Conservation (phyloP, 495 filamentous ascomycete species). For the Aspergillus egyptiacus region DNA sequence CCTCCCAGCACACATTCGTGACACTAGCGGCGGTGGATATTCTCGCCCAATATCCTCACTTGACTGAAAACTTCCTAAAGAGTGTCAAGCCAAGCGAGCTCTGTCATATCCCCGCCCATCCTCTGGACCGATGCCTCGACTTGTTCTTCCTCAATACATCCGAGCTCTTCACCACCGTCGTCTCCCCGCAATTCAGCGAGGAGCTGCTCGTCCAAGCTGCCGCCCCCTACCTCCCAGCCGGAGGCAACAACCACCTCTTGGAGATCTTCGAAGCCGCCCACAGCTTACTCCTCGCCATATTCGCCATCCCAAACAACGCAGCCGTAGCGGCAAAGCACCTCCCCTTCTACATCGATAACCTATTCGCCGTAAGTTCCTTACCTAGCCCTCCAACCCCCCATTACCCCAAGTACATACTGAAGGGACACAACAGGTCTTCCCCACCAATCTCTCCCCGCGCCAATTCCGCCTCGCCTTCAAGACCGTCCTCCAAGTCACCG, state of each 20-base stretch:
- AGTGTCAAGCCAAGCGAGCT: constrained; percentile 53
- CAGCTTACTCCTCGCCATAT: constrained; percentile 72
- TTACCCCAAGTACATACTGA: constrained; percentile 14
- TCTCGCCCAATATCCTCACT: constrained; percentile 63
- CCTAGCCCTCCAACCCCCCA: background rate
- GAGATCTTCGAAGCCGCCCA: constrained; percentile 92
- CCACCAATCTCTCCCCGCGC: constrained; percentile 69
- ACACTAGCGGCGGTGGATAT: constrained; percentile 86
- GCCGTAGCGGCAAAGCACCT: constrained; percentile 64
- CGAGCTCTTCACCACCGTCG: constrained; percentile 73
- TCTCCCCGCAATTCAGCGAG: constrained; percentile 61
- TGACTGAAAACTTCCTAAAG: constrained; percentile 64
- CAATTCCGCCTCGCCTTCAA: constrained; percentile 95
- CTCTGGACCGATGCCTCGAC: constrained; percentile 72
- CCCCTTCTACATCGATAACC: constrained; percentile 78
- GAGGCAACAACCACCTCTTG: constrained; percentile 54
- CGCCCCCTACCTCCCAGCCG: constrained; percentile 67
- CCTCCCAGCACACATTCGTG: constrained; percentile 79
- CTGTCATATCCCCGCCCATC: constrained; percentile 63
- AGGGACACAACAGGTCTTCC: constrained; percentile 54
- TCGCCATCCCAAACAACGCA: constrained; percentile 73
- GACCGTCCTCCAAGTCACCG: constrained; percentile 78
- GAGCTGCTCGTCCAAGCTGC: constrained; percentile 68
- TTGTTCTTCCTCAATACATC: constrained; percentile 88
- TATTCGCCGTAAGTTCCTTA: constrained; percentile 56